Evolutionary conservation across 2,329 filamentous ascomycete species (phyloP).

Genomic region (Ophiostoma sp.): DNA sequence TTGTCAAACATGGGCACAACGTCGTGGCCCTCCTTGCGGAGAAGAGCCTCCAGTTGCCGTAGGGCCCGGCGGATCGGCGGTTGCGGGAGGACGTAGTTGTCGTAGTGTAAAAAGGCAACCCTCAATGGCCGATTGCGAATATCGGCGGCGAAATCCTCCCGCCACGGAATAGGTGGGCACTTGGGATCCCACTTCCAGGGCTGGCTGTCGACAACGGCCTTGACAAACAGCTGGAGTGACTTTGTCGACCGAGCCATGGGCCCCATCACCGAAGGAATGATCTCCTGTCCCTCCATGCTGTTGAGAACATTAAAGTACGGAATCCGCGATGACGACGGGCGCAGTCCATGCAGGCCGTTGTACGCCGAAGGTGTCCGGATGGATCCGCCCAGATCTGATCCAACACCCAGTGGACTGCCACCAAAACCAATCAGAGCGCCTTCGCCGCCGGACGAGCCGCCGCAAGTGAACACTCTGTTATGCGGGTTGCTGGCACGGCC

Average conservation of each 20-base stretch:
- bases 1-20: not conserved
- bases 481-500: not conserved
- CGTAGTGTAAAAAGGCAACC: not conserved
- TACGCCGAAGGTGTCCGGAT: not conserved
- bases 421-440: not conserved
- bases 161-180: not conserved
- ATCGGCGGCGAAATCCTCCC: not conserved
- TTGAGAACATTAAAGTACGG: slow-evolving; percentile 43
- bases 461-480: not conserved
- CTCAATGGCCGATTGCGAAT: not conserved
- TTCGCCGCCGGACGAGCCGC: not conserved
- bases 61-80: not conserved
- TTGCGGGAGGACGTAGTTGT: not conserved
- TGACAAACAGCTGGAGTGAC: slow-evolving; percentile 45
- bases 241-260: slow-evolving; percentile 58
- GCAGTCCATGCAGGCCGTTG: not conserved
- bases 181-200: not conserved
- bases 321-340: not conserved
- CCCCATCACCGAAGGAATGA: slow-evolving; percentile 62
- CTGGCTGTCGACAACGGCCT: not conserved
- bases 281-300: slow-evolving; percentile 64
- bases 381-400: not conserved
- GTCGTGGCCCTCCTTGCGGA: not conserved
- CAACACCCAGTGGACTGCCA: not conserved
- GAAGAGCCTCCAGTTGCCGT: not conserved